Conservation (phyloP, 1,284 basidiomycete species). For the Rhodotorula sp. region DNA sequence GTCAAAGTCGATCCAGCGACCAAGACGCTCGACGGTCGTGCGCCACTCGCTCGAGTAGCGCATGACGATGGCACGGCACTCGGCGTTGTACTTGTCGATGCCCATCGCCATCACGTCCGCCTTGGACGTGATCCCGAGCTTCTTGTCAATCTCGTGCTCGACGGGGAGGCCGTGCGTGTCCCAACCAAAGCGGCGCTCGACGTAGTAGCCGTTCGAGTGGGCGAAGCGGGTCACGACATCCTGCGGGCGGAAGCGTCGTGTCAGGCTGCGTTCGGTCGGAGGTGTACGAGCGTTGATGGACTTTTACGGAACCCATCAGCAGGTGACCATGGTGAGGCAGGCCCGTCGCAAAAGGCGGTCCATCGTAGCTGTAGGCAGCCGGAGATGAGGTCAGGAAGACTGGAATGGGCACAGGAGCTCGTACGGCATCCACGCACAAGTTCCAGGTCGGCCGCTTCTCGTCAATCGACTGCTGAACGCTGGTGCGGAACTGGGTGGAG, state of each 20-base stretch:
- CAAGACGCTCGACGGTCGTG: conserved; percentile 92
- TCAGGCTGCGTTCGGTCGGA: not conserved
- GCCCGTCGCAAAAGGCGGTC: conserved; percentile 96
- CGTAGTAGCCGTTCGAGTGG: conserved; percentile 88
- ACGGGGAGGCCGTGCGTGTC: conserved; percentile 98
- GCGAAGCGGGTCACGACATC: conserved; percentile 57
- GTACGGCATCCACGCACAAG: conserved; percentile 57
- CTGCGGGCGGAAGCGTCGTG: not conserved
- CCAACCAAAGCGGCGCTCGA: conserved; percentile 96
- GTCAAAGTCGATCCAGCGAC: conserved; percentile 99
- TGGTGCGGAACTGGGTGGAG: conserved; percentile 70
- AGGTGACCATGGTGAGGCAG: conserved; percentile 81
- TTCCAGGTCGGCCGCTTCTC: conserved; percentile 78
- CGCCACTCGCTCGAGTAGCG: conserved; percentile 94
- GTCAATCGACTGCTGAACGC: conserved; percentile 79
- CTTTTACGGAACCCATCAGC: conserved; percentile 80
- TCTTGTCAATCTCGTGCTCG: conserved; percentile 99
- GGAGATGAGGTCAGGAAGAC: not conserved
- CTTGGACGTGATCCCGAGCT: conserved; percentile 85
- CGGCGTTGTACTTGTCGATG: conserved; percentile 95
- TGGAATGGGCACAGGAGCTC: not conserved
- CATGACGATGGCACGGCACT: conserved; percentile 98
- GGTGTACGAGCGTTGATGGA: conserved; percentile 45
- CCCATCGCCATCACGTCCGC: conserved; percentile 95
- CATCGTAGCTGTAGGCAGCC: conserved; percentile 48